Percentiles rank a stretch among this genome's conserved stretches.
Conservation (phyloP, 2,329 filamentous ascomycete genomes). For the Scytalidium lignicola region DNA sequence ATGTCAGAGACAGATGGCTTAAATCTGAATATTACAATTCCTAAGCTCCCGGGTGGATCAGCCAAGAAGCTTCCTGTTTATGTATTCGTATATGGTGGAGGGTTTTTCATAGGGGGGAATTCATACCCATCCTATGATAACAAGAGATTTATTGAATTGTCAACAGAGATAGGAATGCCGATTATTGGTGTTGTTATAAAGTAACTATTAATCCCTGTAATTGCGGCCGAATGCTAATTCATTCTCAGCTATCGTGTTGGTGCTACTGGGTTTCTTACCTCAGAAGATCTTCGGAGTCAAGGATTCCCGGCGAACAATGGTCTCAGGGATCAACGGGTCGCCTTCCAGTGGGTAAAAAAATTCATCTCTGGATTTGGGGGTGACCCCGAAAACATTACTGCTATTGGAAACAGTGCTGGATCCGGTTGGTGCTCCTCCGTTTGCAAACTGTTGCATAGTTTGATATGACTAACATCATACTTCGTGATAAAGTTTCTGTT, state of each 20-base stretch:
- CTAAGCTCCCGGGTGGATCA: conserved; percentile 21
- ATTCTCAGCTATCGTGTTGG: conserved; percentile 39
- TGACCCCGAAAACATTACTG: conserved; percentile 23
- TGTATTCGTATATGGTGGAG: conserved; percentile 49
- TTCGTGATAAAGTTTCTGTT: conserved; percentile 16
- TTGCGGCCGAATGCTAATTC: not conserved
- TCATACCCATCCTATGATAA: conserved; percentile 49
- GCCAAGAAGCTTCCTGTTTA: conserved; percentile 41
- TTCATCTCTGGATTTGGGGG: conserved; percentile 27
- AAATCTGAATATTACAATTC: conserved; percentile 46
- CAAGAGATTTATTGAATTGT: conserved; percentile 38
- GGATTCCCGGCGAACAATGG: conserved; percentile 39
- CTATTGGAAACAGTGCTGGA: conserved; percentile 42
- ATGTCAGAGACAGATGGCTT: conserved; percentile 45
- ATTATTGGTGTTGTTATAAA: conserved; percentile 42
- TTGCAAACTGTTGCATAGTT: conserved; percentile 5
- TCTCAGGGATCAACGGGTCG: conserved; percentile 31
- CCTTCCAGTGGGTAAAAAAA: conserved; percentile 24
- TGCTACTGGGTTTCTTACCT: conserved; percentile 40
- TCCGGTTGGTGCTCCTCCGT: conserved; percentile 29
- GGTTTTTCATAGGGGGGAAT: conserved; percentile 42
- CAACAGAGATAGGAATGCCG: conserved; percentile 36
- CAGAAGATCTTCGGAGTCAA: conserved; percentile 37
- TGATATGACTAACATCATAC: not conserved
- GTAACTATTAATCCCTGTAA: conserved; percentile 23